A percentile compares a stretch with the other conserved stretches of the same genome.
Evolutionary conservation across 2,329 filamentous ascomycete genomes (phyloP).

Genomic region (Calonectria crousiana): DNA sequence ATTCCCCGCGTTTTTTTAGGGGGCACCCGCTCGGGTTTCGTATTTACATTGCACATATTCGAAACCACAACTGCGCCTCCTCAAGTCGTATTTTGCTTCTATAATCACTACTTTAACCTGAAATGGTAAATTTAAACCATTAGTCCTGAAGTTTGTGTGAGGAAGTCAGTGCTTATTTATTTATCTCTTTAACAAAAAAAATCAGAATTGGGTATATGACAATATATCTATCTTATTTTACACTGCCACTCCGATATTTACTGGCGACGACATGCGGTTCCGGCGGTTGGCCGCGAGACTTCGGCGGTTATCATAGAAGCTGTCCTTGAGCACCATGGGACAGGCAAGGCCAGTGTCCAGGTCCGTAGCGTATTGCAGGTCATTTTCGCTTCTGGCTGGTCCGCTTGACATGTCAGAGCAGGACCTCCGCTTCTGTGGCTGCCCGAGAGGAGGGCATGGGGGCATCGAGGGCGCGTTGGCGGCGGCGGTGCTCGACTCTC

Average conservation of each 20-base stretch:
- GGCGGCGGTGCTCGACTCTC: background rate
- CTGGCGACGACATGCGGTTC: background rate
- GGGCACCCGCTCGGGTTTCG: background rate
- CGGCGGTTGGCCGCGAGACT: background rate
- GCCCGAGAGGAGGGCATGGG: background rate
- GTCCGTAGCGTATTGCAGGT: background rate
- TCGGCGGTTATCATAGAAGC: background rate
- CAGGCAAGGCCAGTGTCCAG: background rate
- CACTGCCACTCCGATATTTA: background rate
- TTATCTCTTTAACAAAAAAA: background rate
- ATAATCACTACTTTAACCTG: background rate
- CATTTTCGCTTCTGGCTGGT: background rate
- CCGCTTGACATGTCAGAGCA: background rate
- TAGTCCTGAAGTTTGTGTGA: background rate
- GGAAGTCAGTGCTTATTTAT: background rate
- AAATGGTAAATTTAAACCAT: background rate
- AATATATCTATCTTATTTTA: background rate
- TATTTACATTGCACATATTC: background rate
- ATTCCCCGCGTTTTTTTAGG: too few species aligned
- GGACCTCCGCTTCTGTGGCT: background rate
- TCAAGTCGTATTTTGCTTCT: background rate
- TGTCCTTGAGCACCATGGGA: background rate
- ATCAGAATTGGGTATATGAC: background rate
- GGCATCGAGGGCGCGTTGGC: background rate
- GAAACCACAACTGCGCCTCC: background rate